These are phyloP conservation scores for Eremochloa ophiuroides DNA, from an alignment of 176 grass and related monocot genomes.

Conservation along the genomic window DNA sequence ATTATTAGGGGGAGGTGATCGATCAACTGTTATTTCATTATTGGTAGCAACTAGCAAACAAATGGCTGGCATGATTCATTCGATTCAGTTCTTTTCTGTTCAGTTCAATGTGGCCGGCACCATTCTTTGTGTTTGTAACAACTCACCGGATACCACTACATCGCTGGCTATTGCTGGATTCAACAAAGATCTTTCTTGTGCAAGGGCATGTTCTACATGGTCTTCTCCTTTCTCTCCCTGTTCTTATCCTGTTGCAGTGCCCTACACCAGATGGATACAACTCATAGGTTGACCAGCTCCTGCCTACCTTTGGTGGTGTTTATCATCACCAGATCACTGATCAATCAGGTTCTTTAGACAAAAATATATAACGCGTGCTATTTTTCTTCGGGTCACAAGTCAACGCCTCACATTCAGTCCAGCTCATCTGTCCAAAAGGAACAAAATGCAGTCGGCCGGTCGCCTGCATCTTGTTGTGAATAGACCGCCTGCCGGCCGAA, in stretches of 20 bases:
- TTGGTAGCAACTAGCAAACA: constrained; percentile 29
- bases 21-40: constrained; percentile 11
- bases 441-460: too few relatives aligned
- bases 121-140: constrained; percentile 18
- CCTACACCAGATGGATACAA: neutral
- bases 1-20: neutral
- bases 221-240: too few relatives aligned
- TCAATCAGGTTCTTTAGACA: neutral
- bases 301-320: neutral
- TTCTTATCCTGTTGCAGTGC: neutral
- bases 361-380: neutral
- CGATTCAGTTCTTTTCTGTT: neutral
- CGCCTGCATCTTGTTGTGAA: neutral
- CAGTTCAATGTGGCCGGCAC: neutral
- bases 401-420: neutral
- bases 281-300: neutral
- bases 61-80: constrained; percentile 12
- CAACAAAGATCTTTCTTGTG: neutral
- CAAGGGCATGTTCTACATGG: neutral
- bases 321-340: neutral
- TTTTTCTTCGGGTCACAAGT: neutral
- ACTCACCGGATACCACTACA: neutral
- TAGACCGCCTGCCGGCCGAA: neutral
- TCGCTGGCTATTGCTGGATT: neutral
- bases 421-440: neutral